Evolutionary conservation across 2,329 filamentous ascomycete species (phyloP).

Genomic region (Periglandula ipomoeae): DNA sequence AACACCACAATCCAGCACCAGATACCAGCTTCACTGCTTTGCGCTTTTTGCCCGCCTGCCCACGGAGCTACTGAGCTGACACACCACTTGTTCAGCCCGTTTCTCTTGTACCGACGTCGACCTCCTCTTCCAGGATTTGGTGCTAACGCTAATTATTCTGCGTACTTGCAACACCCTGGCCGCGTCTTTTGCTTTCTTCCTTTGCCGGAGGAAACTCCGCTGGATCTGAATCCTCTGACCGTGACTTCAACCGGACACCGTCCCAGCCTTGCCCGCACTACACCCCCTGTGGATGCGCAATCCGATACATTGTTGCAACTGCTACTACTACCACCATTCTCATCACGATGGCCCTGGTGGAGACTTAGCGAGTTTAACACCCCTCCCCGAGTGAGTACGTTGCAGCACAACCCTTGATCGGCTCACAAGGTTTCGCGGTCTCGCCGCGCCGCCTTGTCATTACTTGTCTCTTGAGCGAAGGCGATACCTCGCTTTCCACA

Average conservation of each 20-base stretch:
- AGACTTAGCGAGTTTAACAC: constrained; percentile 25
- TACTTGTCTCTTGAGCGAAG: constrained; percentile 25
- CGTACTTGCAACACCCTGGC: constrained; percentile 14
- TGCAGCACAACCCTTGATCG: constrained; percentile 12
- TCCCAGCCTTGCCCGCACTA: constrained; percentile 2
- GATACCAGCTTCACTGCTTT: neutral
- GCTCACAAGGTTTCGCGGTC: constrained; percentile 8
- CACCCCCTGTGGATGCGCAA: constrained; percentile 10
- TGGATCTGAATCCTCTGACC: constrained; percentile 11
- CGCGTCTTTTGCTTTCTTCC: constrained; percentile 10
- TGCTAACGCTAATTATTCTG: constrained; percentile 12
- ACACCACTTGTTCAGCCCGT: constrained; percentile 3
- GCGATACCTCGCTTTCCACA: constrained; percentile 25
- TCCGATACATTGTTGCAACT: constrained; percentile 7
- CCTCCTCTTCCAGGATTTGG: constrained; percentile 4
- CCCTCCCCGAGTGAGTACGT: constrained; percentile 15
- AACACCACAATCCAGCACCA: neutral
- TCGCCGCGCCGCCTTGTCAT: constrained; percentile 17
- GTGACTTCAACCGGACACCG: constrained; percentile 6
- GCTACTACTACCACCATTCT: constrained; percentile 7
- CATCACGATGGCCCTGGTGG: constrained; percentile 25
- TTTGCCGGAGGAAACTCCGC: neutral
- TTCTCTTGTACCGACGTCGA: constrained; percentile 1
- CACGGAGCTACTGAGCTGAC: neutral
- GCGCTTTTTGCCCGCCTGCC: neutral